phyloP scores from a whole-genome alignment of 2,329 filamentous ascomycete genomes.

The Leptodontidium sp. region DNA sequence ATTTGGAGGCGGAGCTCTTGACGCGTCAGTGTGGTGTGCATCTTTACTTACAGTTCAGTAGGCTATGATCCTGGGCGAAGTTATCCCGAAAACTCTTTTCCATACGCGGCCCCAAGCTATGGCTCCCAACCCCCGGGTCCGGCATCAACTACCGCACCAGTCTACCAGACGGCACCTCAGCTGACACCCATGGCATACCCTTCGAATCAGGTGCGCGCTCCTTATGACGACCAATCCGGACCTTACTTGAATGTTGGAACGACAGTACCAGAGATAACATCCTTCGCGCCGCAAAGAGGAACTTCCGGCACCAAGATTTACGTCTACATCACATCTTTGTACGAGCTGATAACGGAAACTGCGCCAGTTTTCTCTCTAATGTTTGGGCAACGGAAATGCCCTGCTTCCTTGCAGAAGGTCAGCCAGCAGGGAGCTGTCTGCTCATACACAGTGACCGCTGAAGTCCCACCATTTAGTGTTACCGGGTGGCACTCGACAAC shows the following conservation, averaged over 20 bases:
- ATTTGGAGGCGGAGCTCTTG: constrained; percentile 18
- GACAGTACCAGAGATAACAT: constrained; percentile 69
- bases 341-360: constrained; percentile 72
- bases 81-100: constrained; percentile 52
- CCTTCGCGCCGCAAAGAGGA: constrained; percentile 75
- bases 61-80: constrained; percentile 45
- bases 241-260: constrained; percentile 71
- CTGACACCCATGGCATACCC: constrained; percentile 49
- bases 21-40: constrained; percentile 5
- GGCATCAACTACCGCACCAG: constrained; percentile 46
- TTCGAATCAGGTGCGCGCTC: constrained; percentile 56
- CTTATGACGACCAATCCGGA: constrained; percentile 69
- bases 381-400: constrained; percentile 81
- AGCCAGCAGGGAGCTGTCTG: constrained; percentile 66
- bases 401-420: constrained; percentile 69
- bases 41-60: constrained; percentile 35
- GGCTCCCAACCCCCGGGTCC: constrained; percentile 56
- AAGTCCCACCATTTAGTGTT: constrained; percentile 71
- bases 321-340: constrained; percentile 77
- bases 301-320: constrained; percentile 73
- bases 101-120: constrained; percentile 58
- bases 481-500: constrained; percentile 63
- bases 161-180: constrained; percentile 42
- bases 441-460: constrained; percentile 75
- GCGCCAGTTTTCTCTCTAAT: constrained; percentile 69